Percentiles rank a stretch among this genome's conserved stretches.
phyloP scores from a whole-genome alignment of 140 eudicot genomes.

The Cichorium intybus region DNA sequence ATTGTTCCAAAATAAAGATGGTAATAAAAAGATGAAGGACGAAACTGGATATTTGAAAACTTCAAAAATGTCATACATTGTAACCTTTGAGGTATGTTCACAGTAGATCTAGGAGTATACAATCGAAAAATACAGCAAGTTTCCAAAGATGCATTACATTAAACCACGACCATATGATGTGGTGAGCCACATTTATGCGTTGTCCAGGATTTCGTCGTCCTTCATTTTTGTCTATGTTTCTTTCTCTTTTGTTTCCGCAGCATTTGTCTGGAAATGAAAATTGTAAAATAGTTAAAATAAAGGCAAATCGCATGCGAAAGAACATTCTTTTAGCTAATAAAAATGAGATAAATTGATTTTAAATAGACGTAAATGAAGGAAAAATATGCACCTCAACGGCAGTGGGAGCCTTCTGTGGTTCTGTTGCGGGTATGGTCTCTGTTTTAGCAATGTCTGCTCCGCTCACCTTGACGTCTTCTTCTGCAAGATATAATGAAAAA shows the following conservation, averaged over 20 bases:
- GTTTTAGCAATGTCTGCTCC: conserved; percentile 9
- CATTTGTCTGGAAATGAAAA: conserved; percentile 22
- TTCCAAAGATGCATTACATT: conserved; percentile 11
- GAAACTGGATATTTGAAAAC: conserved; percentile 7
- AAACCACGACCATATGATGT: conserved; percentile 23
- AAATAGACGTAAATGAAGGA: background rate
- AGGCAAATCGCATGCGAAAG: background rate
- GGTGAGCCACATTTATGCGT: conserved; percentile 1
- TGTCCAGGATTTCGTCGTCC: conserved; percentile 7
- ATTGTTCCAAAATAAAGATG: background rate
- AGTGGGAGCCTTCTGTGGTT: conserved; percentile 3
- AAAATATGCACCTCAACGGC: conserved; percentile 19
- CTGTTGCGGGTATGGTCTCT: conserved; percentile 7
- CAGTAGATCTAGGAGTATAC: conserved; percentile 19
- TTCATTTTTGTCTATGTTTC: conserved; percentile 12
- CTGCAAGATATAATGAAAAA: conserved; percentile 2
- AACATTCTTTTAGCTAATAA: background rate
- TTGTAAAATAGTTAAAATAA: background rate
- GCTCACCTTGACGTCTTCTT: conserved; percentile 16
- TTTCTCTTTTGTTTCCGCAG: conserved; percentile 12
- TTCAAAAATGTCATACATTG: conserved; percentile 17
- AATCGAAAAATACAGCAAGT: conserved; percentile 21
- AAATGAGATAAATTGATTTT: background rate
- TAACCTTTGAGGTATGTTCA: conserved; percentile 21
- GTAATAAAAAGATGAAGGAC: conserved; percentile 3